Percentiles rank a stretch among this genome's conserved stretches.
These are phyloP conservation scores for Diaporthe sp. DNA, from an alignment of 2,329 filamentous ascomycete species.

Conservation along the genomic window DNA sequence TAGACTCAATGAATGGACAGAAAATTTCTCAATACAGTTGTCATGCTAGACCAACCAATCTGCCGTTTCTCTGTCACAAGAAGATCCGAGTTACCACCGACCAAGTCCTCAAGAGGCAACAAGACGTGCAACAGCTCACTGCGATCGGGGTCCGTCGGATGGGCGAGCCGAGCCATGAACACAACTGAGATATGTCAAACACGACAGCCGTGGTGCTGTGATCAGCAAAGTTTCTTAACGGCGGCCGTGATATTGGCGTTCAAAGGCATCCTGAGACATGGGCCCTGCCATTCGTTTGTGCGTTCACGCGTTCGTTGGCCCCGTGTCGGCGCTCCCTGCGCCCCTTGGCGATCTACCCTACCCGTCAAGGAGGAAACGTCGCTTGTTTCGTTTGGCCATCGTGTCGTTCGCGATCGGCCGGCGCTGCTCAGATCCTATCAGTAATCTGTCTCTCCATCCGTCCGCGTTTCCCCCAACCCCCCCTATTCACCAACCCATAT, in stretches of 20 bases:
- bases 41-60: neutral
- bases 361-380: slow-evolving; percentile 19
- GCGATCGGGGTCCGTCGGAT: slow-evolving; percentile 1
- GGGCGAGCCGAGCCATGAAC: slow-evolving; percentile 33
- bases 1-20: slow-evolving; percentile 3
- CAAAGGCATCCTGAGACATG: slow-evolving; percentile 18
- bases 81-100: slow-evolving; percentile 4
- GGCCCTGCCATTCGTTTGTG: slow-evolving; percentile 3
- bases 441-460: neutral
- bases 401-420: slow-evolving; percentile 26
- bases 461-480: neutral
- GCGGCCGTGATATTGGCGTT: slow-evolving; percentile 11
- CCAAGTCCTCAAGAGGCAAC: neutral
- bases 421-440: slow-evolving; percentile 12
- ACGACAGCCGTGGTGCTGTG: slow-evolving; percentile 6
- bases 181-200: slow-evolving; percentile 34
- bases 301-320: neutral
- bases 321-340: slow-evolving; percentile 6
- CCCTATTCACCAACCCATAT: neutral
- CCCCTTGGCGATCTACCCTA: slow-evolving; percentile 27
- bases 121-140: neutral
- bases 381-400: slow-evolving; percentile 29
- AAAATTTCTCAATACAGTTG: neutral
- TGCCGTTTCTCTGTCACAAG: neutral
- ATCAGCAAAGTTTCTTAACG: slow-evolving; percentile 23